Conservation (phyloP, 2,329 filamentous ascomycete genomes). For the Colletotrichum sojae region DNA sequence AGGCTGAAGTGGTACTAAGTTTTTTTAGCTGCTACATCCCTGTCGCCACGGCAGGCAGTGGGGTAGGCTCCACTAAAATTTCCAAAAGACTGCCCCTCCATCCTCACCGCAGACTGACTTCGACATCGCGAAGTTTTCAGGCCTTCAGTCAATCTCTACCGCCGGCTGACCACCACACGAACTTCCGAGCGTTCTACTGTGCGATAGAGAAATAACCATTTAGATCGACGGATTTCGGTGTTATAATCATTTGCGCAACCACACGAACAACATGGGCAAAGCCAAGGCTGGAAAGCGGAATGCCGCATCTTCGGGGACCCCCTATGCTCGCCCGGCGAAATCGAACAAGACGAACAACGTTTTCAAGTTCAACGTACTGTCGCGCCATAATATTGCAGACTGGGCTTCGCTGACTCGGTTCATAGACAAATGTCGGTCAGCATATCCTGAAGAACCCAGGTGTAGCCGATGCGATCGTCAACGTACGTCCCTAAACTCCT, state of each 20-base stretch:
- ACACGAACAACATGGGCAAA: slow-evolving; percentile 64
- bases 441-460: slow-evolving; percentile 95
- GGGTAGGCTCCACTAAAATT: slow-evolving; percentile 39
- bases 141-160: neutral
- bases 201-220: too few species aligned
- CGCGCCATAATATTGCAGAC: slow-evolving; percentile 58
- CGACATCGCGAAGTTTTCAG: slow-evolving; percentile 27
- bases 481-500: slow-evolving; percentile 43
- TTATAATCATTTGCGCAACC: too few species aligned
- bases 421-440: slow-evolving; percentile 51
- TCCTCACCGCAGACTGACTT: slow-evolving; percentile 41
- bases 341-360: slow-evolving; percentile 75
- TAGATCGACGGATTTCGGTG: neutral
- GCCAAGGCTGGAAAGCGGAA: slow-evolving; percentile 67
- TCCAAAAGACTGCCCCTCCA: slow-evolving; percentile 41
- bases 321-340: slow-evolving; percentile 39
- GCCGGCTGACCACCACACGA: too few species aligned
- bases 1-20: slow-evolving; percentile 41
- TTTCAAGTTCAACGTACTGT: slow-evolving; percentile 90
- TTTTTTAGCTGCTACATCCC: slow-evolving; percentile 40
- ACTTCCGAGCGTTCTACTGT: too few species aligned
- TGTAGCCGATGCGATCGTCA: slow-evolving; percentile 78
- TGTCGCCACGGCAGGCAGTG: slow-evolving; percentile 30
- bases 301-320: slow-evolving; percentile 51
- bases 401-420: neutral